Base-by-base conservation (phyloP, 371 early-diverging fungal species). In the Lichtheimia hyalospora region DNA sequence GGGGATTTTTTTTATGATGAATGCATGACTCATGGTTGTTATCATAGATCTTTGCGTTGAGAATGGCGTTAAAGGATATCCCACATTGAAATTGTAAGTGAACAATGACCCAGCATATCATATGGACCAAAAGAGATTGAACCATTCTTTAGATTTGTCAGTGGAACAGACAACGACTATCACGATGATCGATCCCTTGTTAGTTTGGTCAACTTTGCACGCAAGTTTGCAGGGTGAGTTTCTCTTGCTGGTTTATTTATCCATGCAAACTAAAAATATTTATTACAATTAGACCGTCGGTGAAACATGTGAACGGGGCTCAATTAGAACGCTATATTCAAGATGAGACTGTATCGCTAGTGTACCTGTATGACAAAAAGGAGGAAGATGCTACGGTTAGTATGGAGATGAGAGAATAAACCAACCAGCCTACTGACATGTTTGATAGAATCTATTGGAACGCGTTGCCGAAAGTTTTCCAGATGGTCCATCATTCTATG, bases 11-110 rank as follows among this genome's bases (percentile, higher is more conserved):
- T 24, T 51, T 27, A 21, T 27, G 0, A 27, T 27, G 2, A 8
- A 2, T 34, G 34, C 10, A 34, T 34, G 34, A 34, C 34, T 46
- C 20, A 1, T n/a, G n/a, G n/a, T 15, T 28, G 14, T 46, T 43
- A 18, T 41, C 20, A 18, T 54, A 75, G 75, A 59, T 49, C 58
- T 89, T 10, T 90, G 91, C 64, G 51, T 63, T 6, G 70, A 81
- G 39, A 80, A 81, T 58, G 79, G 74, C 16, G 81, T 96, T 24
- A 71, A 77, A 24, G 94, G 92, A 5, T 96, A 85, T 69, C 97
- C 97, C 28, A 93, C 95, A 7, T 71, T 96, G 52, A 80, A 83
- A 62, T 83, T 90, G 73, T 83, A 84, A 57, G 61, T 62, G 40
- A 57, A 18, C 21, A 21, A 44, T 44, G 44, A n/a, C 1, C 44